Conservation (phyloP, 164 flowering plant species). For the Umbellularia californica region DNA sequence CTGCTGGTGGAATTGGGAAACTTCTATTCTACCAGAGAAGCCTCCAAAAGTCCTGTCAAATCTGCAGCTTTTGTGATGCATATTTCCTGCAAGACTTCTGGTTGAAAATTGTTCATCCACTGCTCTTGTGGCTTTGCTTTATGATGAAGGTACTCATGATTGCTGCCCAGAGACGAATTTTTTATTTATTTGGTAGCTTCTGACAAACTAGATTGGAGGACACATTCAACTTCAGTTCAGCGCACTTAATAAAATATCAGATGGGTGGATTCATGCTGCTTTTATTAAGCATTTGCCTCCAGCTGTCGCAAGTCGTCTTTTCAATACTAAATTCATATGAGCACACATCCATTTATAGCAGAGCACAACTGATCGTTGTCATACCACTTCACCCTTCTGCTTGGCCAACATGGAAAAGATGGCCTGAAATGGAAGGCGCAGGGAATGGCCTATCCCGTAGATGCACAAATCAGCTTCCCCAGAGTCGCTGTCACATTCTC, state of each 20-base stretch:
- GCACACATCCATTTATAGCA: no score
- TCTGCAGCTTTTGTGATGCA: not conserved
- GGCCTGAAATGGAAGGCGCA: not conserved
- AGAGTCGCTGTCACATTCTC: no score
- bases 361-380: no score
- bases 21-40: not conserved
- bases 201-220: not conserved
- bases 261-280: not conserved
- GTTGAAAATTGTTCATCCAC: not conserved
- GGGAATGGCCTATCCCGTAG: not conserved
- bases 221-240: not conserved
- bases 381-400: not conserved
- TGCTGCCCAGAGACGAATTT: not conserved
- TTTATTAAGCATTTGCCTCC: not conserved
- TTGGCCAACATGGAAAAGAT: not conserved
- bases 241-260: not conserved
- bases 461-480: not conserved
- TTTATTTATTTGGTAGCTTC: not conserved
- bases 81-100: not conserved
- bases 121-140: not conserved
- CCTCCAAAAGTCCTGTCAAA: not conserved
- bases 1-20: not conserved
- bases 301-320: not conserved
- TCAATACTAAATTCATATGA: not conserved
- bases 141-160: not conserved